Evolutionary conservation across 352 stramenopile species (phyloP).

Genomic region (Elongisporangium senticosum): DNA sequence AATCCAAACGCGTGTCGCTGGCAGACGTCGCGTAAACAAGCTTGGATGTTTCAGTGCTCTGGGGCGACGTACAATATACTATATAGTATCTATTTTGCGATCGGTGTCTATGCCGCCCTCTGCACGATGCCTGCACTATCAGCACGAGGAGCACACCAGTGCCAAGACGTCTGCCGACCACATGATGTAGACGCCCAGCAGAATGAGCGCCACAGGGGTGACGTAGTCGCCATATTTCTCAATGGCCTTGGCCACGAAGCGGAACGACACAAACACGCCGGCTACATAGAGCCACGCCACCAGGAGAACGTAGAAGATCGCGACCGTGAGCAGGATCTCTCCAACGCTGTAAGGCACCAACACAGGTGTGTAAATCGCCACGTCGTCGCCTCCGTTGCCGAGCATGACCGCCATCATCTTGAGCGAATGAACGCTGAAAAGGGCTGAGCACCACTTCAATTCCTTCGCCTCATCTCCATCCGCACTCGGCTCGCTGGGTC

Average conservation of each 20-base stretch:
- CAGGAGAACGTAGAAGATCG: slow-evolving; percentile 7
- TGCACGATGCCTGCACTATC: too few species aligned
- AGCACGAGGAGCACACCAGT: background rate
- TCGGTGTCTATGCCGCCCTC: too few species aligned
- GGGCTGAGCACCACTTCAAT: background rate
- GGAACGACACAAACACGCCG: slow-evolving; percentile 1
- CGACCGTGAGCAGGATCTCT: slow-evolving; percentile 5
- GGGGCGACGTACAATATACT: too few species aligned
- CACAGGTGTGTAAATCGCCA: slow-evolving; percentile 4
- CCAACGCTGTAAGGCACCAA: background rate
- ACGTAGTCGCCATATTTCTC: slow-evolving; percentile 3
- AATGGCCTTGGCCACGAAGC: slow-evolving; percentile 1
- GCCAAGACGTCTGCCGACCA: slow-evolving; percentile 1
- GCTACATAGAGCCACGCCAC: slow-evolving; percentile 4
- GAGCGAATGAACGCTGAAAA: slow-evolving; percentile 5
- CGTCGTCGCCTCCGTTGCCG: slow-evolving; percentile 6
- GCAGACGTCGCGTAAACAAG: too few species aligned
- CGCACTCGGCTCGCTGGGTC: too few species aligned
- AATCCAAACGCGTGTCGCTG: too few species aligned
- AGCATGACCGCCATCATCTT: slow-evolving; percentile 3
- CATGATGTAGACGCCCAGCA: slow-evolving; percentile 8
- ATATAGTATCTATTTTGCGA: too few species aligned
- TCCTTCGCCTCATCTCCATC: too few species aligned
- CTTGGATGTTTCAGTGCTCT: too few species aligned
- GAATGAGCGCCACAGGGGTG: slow-evolving; percentile 3